These are phyloP conservation scores for Salvia miltiorrhiza DNA, from an alignment of 257 asterid genomes.

Conservation along the genomic window DNA sequence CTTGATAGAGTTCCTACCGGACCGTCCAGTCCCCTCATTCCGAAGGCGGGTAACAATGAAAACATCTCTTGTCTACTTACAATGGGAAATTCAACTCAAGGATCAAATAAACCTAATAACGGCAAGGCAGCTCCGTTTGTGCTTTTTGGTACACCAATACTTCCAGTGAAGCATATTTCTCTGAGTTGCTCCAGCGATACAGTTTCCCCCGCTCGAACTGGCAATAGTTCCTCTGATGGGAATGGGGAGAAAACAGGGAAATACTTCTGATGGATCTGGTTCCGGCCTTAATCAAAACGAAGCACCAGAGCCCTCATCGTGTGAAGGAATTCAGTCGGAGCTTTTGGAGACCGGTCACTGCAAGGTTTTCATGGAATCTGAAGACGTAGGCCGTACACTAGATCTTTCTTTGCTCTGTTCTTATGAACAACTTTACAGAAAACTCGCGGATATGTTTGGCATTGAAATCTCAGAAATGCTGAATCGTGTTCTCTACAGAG, in stretches of 20 bases:
- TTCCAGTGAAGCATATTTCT: constrained; percentile 61
- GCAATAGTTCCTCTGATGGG: constrained; percentile 49
- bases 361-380: constrained; percentile 79
- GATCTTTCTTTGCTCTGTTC: constrained; percentile 65
- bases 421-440: constrained; percentile 56
- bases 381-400: constrained; percentile 72
- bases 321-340: constrained; percentile 41
- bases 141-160: constrained; percentile 72
- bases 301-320: constrained; percentile 31
- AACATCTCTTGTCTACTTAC: constrained; percentile 60
- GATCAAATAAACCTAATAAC: constrained; percentile 23
- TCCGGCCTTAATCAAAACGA: constrained; percentile 38
- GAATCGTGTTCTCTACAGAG: constrained; percentile 53
- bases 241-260: constrained; percentile 40
- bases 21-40: constrained; percentile 21
- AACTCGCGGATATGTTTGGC: constrained; percentile 60
- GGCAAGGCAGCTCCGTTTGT: constrained; percentile 48
- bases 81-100: constrained; percentile 49
- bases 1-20: constrained; percentile 32
- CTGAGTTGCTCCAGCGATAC: constrained; percentile 47
- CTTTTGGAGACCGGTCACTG: constrained; percentile 58
- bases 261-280: constrained; percentile 49
- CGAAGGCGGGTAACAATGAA: constrained; percentile 31
- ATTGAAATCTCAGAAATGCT: constrained; percentile 46
- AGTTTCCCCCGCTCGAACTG: constrained; percentile 35